A percentile compares a stretch with the other conserved stretches of the same genome.
Evolutionary conservation across 2,329 filamentous ascomycete species (phyloP).

Genomic region (Neobulgaria alba): DNA sequence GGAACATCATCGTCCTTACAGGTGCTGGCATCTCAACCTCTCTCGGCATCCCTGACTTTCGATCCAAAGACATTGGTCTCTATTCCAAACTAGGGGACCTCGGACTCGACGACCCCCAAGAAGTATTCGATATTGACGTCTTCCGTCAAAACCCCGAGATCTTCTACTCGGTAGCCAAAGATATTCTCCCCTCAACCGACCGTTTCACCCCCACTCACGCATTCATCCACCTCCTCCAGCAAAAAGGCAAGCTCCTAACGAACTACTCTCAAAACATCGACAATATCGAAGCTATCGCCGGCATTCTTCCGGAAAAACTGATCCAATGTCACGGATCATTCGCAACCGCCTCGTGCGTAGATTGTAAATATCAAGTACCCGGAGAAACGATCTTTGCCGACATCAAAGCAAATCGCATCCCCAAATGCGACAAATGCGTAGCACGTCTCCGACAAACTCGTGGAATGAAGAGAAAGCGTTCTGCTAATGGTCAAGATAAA

Average conservation of each 20-base stretch:
- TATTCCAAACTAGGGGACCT: slow-evolving; percentile 78
- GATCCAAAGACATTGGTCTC: slow-evolving; percentile 84
- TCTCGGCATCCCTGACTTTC: slow-evolving; percentile 92
- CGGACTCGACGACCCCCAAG: slow-evolving; percentile 72
- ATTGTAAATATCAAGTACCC: slow-evolving; percentile 64
- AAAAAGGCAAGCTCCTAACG: slow-evolving; percentile 81
- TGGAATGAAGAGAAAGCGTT: slow-evolving; percentile 48
- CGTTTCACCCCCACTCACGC: slow-evolving; percentile 86
- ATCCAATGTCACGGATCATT: slow-evolving; percentile 97
- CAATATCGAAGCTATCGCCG: slow-evolving; percentile 83
- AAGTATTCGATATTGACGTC: slow-evolving; percentile 85
- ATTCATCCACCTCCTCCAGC: slow-evolving; percentile 83
- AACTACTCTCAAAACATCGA: slow-evolving; percentile 99
- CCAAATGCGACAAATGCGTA: slow-evolving; percentile 66
- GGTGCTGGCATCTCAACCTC: slow-evolving; percentile 96
- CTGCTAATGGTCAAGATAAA: slow-evolving; percentile 42
- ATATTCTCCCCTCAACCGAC: slow-evolving; percentile 74
- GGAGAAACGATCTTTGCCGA: slow-evolving; percentile 75
- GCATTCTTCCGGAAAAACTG: slow-evolving; percentile 70
- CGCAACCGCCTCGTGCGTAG: slow-evolving; percentile 80
- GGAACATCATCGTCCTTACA: slow-evolving; percentile 88
- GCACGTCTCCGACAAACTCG: slow-evolving; percentile 41
- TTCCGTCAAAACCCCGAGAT: slow-evolving; percentile 81
- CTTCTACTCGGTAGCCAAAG: slow-evolving; percentile 86
- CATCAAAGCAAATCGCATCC: slow-evolving; percentile 67